Base-by-base conservation (phyloP, 2,329 filamentous ascomycete species). In the Magnaporthales sp. region DNA sequence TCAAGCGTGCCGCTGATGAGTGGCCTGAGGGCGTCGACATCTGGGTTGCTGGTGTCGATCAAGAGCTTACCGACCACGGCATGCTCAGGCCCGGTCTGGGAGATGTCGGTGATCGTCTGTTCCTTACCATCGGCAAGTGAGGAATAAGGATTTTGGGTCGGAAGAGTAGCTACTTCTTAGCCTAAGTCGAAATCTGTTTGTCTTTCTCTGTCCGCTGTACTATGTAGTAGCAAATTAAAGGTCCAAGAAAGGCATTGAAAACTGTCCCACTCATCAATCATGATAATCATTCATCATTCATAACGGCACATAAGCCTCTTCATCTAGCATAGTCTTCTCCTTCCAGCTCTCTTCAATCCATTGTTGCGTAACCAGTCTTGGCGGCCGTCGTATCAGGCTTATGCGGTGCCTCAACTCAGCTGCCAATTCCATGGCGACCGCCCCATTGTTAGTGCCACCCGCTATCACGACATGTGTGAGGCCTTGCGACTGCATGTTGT, bases 31-130 rank as follows among this genome's bases (percentile, higher is more conserved):
- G 85, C 1, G 88, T 91, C 0, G 86, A 93, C 73, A 83, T 98
- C 66, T 97, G 91, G 88, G 82, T 94, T 54, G 94, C 92, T 0
- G 92, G 87, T 0, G 83, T 96, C 24, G 94, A 98, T 77, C 79
- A 80, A 69, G 84, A 86, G 74, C 81, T 95, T 66, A 92, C 93
- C 70, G 81, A 84, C n/a, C 84, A 83, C 70, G 93, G 94, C 9
- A 97, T 97, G 93, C 89, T 97, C 70, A 91, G 90, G 80, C 93
- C 93, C 0, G 94, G 94, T 0, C 74, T 97, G 70, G 94, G 93
- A 1, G 94, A 97, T 78, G 89, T 97, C 67, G 94, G 94, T 0
- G 94, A 98, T 79, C 82, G 94, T 64, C 77, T 98, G 77, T 97
- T 94, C 78, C 80, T 96, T 79, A 96, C 93, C 0, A 85, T 94